A percentile compares a stretch with the other conserved stretches of the same genome.
Conservation (phyloP, 352 stramenopile species). For the Thalassiosira oceanica region DNA sequence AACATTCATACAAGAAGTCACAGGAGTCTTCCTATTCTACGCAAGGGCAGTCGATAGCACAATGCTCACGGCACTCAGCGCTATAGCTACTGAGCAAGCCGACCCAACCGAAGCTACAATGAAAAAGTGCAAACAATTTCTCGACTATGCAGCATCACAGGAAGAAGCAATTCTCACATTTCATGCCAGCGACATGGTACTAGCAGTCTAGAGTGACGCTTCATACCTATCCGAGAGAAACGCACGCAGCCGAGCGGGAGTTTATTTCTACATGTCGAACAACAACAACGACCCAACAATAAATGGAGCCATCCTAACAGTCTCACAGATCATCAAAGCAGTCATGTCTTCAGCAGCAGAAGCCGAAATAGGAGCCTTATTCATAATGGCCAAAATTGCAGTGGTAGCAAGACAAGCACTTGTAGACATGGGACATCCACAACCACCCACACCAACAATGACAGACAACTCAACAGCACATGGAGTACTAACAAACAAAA, state of each 20-base stretch:
- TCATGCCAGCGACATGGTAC: constrained; percentile 44
- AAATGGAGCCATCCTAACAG: background rate
- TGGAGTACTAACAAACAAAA: constrained; percentile 22
- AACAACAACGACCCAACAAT: no score
- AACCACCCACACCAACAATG: constrained; percentile 27
- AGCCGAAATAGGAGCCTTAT: constrained; percentile 3
- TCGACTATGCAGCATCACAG: constrained; percentile 47
- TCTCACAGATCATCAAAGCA: constrained; percentile 1
- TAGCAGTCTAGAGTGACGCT: constrained; percentile 28
- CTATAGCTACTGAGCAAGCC: constrained; percentile 23
- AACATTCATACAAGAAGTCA: constrained; percentile 46
- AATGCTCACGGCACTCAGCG: constrained; percentile 23
- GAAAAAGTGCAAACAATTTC: constrained; percentile 17
- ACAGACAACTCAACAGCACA: constrained; percentile 38
- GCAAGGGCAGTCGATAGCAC: constrained; percentile 23
- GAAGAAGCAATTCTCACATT: constrained; percentile 31
- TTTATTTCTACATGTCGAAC: no score
- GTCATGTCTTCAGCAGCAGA: constrained; percentile 3
- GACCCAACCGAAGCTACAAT: constrained; percentile 8
- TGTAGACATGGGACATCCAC: constrained; percentile 32
- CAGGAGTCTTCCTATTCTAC: constrained; percentile 42
- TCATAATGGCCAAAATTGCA: background rate
- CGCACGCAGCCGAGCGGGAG: constrained; percentile 1
- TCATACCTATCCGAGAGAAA: constrained; percentile 30
- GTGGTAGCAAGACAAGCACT: constrained; percentile 5